Evolutionary conservation across 176 grass and related monocot genomes (phyloP).

Genomic region (Lolium rigidum): DNA sequence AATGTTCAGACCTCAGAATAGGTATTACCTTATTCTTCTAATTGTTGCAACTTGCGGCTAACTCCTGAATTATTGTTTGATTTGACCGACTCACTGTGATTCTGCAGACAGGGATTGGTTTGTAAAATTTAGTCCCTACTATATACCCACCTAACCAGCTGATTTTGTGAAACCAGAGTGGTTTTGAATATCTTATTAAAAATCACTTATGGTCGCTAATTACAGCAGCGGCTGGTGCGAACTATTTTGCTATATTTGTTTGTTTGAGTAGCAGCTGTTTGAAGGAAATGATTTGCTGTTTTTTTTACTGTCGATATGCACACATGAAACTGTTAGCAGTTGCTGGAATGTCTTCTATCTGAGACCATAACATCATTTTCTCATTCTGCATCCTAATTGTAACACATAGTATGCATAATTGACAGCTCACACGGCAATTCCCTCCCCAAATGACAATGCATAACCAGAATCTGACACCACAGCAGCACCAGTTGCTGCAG

Average conservation of each 20-base stretch:
- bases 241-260: conserved; percentile 18
- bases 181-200: conserved; percentile 5
- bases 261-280: not conserved
- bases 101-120: not conserved
- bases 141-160: not conserved
- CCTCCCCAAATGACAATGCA: conserved; percentile 65
- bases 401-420: conserved; percentile 15
- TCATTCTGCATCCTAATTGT: conserved; percentile 23
- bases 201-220: not conserved
- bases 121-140: conserved; percentile 10
- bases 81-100: conserved; percentile 11
- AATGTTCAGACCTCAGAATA: not conserved
- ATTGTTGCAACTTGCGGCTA: not conserved
- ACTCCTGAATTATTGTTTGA: not conserved
- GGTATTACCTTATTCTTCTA: not conserved
- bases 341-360: conserved; percentile 1
- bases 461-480: conserved; percentile 70
- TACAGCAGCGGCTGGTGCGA: not conserved
- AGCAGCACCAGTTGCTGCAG: conserved; percentile 67
- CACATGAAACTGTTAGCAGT: not conserved
- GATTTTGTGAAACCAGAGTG: not conserved
- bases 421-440: conserved; percentile 73
- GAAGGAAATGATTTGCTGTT: conserved; percentile 20
- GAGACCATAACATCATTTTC: conserved; percentile 11
- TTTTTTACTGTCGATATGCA: not conserved